Percentiles rank a stretch among this genome's conserved stretches.
Evolutionary conservation across 768 basidiomycete genomes (phyloP).

Genomic region (Asterophora lycoperdoides): DNA sequence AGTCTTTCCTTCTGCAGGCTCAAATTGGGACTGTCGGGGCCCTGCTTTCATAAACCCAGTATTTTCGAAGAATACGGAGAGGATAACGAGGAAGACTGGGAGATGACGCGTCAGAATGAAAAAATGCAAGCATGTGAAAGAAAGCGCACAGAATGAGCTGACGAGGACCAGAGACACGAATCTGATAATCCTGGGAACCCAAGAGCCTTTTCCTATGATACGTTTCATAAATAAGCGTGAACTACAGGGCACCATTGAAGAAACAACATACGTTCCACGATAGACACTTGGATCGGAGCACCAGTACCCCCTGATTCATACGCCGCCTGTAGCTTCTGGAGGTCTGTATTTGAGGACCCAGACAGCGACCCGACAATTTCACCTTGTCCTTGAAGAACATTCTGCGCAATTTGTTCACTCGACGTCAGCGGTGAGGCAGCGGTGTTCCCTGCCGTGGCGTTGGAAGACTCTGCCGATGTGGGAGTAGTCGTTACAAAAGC

Average conservation of each 20-base stretch:
- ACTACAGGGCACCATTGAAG: neutral
- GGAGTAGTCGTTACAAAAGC: conserved; percentile 10
- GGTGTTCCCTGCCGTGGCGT: conserved; percentile 9
- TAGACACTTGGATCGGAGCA: conserved; percentile 75
- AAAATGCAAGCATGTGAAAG: neutral
- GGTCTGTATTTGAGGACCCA: conserved; percentile 27
- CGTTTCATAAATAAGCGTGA: conserved; percentile 7
- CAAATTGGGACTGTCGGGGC: conserved; percentile 76
- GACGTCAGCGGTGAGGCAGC: conserved; percentile 17
- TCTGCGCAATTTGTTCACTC: conserved; percentile 45
- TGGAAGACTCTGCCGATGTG: conserved; percentile 12
- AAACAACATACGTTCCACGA: conserved; percentile 67
- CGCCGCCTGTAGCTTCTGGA: conserved; percentile 40
- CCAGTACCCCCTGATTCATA: conserved; percentile 38
- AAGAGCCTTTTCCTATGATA: conserved; percentile 59
- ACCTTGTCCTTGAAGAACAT: conserved; percentile 37
- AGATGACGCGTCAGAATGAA: neutral
- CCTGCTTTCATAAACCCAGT: conserved; percentile 90
- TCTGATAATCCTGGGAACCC: conserved; percentile 58
- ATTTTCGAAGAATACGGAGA: conserved; percentile 90
- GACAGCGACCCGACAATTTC: conserved; percentile 18
- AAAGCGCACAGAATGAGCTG: conserved; percentile 62
- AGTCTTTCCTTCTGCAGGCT: conserved; percentile 72
- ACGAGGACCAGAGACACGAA: conserved; percentile 55
- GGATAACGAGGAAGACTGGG: conserved; percentile 74